Base-by-base conservation (phyloP, 495 filamentous ascomycete genomes). In the Astrocystis sublimbata region DNA sequence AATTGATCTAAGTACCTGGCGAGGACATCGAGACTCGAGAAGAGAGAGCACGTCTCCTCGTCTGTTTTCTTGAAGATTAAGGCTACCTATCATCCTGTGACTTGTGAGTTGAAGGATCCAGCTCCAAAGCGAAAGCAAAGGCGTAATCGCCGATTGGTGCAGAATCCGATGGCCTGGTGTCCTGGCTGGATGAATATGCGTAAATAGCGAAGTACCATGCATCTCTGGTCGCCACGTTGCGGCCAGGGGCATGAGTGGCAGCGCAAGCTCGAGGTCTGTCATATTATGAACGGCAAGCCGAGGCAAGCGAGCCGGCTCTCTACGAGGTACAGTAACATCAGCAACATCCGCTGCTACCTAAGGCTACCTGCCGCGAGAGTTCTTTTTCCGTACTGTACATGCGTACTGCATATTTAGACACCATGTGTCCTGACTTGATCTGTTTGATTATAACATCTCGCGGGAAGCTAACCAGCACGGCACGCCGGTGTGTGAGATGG, bases 161-260 rank as follows among this genome's bases (percentile, higher is more conserved):
- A 47, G 26, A 35, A 12, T 53, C 31, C 36, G 30, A 36, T 53
- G 3, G 21, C 4, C 17, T 53, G 30, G 24, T 53, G 3, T 36
- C 4, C 17, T 54, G 6, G 49, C 19, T 19, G 33, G 47, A 51
- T 31, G 19, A 21, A 30, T 2, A 33, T 33, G 28, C 45, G 15
- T 45, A 6, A 28, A 45, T 26, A 40, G 45, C 17, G 54, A 57
- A 57, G 54, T 57, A 57, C 54, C 54, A 57, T 57, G 54, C 54
- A 57, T 57, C 40, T 13, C 26, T 45, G 38, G 40, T 45, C n/a
- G 54, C 40, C 40, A 45, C 33, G 35, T 28, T 57, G 40, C 26
- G 12, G 26, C 40, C 54, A 45, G 26, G 52, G 38, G 38, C n/a
- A 13, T 7, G 23, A 26, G 53, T 57, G 53, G 26, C 53, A 33